Percentiles rank a stretch among this genome's conserved stretches.
Evolutionary conservation across 805 yeast species (phyloP).

Genomic region (Brettanomyces nanus): DNA sequence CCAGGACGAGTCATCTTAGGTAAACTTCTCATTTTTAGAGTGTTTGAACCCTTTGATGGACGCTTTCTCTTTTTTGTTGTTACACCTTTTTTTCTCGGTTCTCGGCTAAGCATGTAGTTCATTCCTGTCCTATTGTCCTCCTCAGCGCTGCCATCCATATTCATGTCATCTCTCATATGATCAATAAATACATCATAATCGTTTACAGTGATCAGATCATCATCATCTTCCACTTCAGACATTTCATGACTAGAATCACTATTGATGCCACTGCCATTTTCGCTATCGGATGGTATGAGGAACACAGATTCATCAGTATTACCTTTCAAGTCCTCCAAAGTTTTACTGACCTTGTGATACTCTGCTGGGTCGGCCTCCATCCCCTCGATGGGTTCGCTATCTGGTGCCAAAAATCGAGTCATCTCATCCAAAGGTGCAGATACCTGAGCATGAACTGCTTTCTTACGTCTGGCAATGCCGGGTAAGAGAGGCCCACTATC

Average conservation of each 20-base stretch:
- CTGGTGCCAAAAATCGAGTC: conserved; percentile 2
- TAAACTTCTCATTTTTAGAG: neutral
- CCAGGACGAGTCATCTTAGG: neutral
- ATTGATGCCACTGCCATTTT: neutral
- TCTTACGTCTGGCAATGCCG: conserved; percentile 16
- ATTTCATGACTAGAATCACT: neutral
- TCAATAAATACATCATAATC: conserved; percentile 7
- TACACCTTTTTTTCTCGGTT: neutral
- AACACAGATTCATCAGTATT: neutral
- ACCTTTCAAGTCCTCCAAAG: neutral
- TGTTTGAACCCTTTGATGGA: neutral
- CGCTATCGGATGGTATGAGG: neutral
- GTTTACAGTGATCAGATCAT: conserved; percentile 4
- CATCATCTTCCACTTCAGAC: conserved; percentile 4
- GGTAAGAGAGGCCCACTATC: neutral
- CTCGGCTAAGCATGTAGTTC: conserved; percentile 16
- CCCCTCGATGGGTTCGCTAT: conserved; percentile 4
- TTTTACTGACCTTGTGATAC: conserved; percentile 1
- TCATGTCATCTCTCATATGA: conserved; percentile 1
- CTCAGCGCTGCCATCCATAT: conserved; percentile 17
- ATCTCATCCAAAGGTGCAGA: neutral
- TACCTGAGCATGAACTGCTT: neutral
- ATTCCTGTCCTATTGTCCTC: conserved; percentile 21
- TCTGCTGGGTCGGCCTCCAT: conserved; percentile 1
- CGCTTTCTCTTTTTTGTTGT: neutral